Base-by-base conservation (phyloP, 192 early-diverging fungal genomes). In the Podila epigama region DNA sequence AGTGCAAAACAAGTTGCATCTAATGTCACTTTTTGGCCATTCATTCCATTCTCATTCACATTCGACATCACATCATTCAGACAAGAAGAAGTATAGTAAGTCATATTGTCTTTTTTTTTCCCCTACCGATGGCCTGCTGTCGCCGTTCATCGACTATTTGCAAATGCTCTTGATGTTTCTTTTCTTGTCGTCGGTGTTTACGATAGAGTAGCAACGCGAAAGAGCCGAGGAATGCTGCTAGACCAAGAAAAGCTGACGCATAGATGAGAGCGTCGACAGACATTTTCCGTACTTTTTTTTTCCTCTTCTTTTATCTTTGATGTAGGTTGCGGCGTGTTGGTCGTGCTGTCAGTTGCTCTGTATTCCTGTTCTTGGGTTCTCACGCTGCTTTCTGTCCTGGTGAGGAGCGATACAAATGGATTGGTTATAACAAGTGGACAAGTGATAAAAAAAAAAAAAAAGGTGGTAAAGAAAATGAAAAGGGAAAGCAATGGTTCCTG, bases 201-300 rank as follows among this genome's bases (percentile, higher is more conserved):
- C 52, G 63, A 16, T 41, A 31, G 39, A 65, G 15, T 11, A 53
- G 12, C 11, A 33, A 18, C 5, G 35, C 63, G 55, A 65, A 65
- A 3, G 42, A 9, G 0, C 37, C 63, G 18, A 65, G 32, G 9
- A 65, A n/a, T 15, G 7, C 63, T 3, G 36, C 22, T 52, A 65
- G 54, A 9, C 52, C 63, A 2, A 65, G 1, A 35, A 65, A 65
- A 3, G 63, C 32, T 8, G 37, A 31, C 1, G 55, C 36, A 55
- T 65, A 65, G 52, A 65, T 65, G 20, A 18, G 16, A 28, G 28
- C 34, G 8, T 65, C 50, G 11, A 9, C 31, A 29, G 36, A 41
- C 50, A 53, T 65, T 2, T 4, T 40, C 34, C 22, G 22, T 18
- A 32, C 16, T 20, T 29, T 9, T 3, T 60, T 22, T 32, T 61